Evolutionary conservation across 1,284 basidiomycete species (phyloP).

Genomic region (Boletus sp.): DNA sequence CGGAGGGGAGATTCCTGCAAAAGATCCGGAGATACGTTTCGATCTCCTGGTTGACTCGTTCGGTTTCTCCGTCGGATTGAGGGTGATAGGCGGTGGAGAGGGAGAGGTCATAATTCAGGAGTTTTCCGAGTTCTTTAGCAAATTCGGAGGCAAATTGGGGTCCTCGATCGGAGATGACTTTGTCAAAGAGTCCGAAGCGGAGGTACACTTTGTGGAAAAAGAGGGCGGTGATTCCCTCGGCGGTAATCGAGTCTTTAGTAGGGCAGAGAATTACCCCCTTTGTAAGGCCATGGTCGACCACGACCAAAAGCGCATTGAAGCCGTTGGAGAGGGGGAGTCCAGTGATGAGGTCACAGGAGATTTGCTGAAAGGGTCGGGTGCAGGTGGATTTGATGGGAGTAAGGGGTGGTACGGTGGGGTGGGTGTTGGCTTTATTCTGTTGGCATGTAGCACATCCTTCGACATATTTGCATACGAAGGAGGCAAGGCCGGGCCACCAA

Average conservation of each 20-base stretch:
- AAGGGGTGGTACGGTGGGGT: fast-evolving
- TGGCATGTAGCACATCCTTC: too few species aligned
- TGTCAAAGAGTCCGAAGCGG: background rate
- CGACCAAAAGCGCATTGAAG: background rate
- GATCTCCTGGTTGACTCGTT: background rate
- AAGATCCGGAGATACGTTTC: background rate
- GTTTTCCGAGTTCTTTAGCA: background rate
- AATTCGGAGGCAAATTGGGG: background rate
- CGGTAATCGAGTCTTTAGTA: fast-evolving
- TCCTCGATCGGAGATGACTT: background rate
- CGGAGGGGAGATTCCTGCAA: background rate
- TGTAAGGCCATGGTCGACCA: background rate
- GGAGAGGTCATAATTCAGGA: background rate
- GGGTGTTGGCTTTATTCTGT: background rate
- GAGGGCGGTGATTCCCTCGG: background rate
- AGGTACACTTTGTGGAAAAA: background rate
- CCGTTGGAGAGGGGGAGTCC: fast-evolving
- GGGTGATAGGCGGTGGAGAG: background rate
- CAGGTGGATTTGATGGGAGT: background rate
- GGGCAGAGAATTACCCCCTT: background rate
- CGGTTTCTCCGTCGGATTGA: background rate
- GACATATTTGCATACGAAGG: too few species aligned
- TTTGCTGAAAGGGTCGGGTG: background rate
- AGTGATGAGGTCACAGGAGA: background rate
- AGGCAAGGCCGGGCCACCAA: too few species aligned